phyloP scores from a whole-genome alignment of 495 filamentous ascomycete species.

The Neurospora sp. region DNA sequence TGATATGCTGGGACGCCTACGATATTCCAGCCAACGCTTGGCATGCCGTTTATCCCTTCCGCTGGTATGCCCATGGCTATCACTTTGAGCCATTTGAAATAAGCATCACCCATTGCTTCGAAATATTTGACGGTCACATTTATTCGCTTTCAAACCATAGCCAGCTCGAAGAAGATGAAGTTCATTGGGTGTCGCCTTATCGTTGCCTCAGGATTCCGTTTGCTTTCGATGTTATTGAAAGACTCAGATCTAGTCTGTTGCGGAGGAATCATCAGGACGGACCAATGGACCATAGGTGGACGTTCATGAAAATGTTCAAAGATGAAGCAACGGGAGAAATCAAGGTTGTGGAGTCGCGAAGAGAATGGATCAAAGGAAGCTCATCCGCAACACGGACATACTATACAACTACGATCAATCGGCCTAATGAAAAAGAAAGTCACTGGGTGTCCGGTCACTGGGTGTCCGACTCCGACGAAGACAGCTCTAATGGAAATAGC shows the following conservation, averaged over 20 bases:
- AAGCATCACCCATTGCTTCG: constrained; percentile 60
- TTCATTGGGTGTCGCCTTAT: constrained; percentile 64
- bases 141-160: constrained; percentile 64
- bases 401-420: constrained; percentile 51
- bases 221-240: constrained; percentile 20
- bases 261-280: constrained; percentile 62
- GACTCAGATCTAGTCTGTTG: constrained; percentile 42
- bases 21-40: constrained; percentile 29
- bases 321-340: constrained; percentile 53
- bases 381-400: constrained; percentile 57
- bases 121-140: constrained; percentile 57
- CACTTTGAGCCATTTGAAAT: constrained; percentile 54
- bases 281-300: constrained; percentile 70
- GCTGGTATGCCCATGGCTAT: constrained; percentile 28
- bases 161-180: constrained; percentile 52
- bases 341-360: constrained; percentile 58
- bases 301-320: constrained; percentile 50
- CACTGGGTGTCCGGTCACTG: background rate
- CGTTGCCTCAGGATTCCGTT: constrained; percentile 54
- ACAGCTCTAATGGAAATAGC: background rate
- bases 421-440: background rate
- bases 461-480: background rate
- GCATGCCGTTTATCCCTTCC: constrained; percentile 17
- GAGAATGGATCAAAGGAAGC: constrained; percentile 54
- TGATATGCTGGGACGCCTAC: constrained; percentile 24